A percentile compares a stretch with the other conserved stretches of the same genome.
phyloP scores from a whole-genome alignment of 306 rosid genomes.

The Adenanthera pavonina region DNA sequence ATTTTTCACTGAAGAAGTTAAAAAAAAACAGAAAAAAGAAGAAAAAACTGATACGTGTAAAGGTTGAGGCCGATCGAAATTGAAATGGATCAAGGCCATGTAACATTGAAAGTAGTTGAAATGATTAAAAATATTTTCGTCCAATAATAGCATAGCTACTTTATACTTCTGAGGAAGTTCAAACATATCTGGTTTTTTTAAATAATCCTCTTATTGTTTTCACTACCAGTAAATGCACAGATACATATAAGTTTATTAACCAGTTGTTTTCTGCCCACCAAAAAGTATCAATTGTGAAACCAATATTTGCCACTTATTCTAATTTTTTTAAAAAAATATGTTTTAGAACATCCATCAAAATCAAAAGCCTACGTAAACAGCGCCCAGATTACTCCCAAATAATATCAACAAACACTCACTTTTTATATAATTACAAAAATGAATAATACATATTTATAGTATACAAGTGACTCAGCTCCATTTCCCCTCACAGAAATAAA shows the following conservation, averaged over 20 bases:
- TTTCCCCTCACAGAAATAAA: slow-evolving; percentile 6
- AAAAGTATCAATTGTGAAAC: neutral
- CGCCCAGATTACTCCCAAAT: neutral
- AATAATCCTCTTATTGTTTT: neutral
- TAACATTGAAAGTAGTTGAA: no score
- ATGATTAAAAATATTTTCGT: no score
- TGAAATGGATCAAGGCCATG: no score
- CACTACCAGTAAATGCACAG: neutral
- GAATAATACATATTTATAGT: slow-evolving; percentile 25
- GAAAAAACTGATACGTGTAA: no score
- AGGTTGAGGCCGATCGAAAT: no score
- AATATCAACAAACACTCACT: slow-evolving; percentile 14
- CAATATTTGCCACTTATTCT: neutral
- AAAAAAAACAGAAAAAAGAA: no score
- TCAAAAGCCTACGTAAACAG: neutral
- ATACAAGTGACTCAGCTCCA: slow-evolving; percentile 25
- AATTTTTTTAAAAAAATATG: no score
- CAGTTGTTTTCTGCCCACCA: neutral
- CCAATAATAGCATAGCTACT: no score
- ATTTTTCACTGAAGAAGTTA: no score
- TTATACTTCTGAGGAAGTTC: no score
- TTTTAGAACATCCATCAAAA: neutral
- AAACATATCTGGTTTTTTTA: no score
- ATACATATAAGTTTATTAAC: neutral
- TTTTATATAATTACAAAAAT: slow-evolving; percentile 24